These are phyloP conservation scores for Rosa multiflora DNA, from an alignment of 306 rosid species.

Conservation along the genomic window DNA sequence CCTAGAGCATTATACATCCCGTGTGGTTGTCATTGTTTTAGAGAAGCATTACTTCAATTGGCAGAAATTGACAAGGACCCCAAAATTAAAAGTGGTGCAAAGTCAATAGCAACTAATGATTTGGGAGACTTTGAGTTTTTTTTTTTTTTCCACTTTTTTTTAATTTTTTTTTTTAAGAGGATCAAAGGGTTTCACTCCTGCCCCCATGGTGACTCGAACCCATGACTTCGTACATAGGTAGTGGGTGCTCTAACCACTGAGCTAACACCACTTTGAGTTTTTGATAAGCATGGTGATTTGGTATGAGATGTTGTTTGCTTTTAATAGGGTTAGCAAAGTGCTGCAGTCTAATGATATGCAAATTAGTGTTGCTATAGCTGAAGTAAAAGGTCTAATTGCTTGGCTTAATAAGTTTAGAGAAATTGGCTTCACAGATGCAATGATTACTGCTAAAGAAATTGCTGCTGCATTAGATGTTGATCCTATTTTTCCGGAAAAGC, in stretches of 20 bases:
- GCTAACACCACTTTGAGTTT: too few species aligned
- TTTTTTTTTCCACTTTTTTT: too few species aligned
- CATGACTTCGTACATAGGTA: too few species aligned
- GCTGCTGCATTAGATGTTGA: background rate
- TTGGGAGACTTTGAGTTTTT: slow-evolving; percentile 5
- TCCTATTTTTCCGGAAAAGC: background rate
- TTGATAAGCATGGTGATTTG: background rate
- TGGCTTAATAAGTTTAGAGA: background rate
- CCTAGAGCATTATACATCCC: too few species aligned
- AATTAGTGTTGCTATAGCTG: background rate
- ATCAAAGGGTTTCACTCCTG: too few species aligned
- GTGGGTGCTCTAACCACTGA: too few species aligned
- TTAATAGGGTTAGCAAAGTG: background rate
- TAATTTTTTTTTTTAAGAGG: too few species aligned
- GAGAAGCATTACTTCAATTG: background rate
- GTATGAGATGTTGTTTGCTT: background rate
- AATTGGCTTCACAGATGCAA: background rate
- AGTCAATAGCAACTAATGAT: background rate
- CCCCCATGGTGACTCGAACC: too few species aligned
- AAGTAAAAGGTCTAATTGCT: background rate
- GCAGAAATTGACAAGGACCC: background rate
- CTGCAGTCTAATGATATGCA: background rate
- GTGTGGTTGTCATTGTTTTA: too few species aligned
- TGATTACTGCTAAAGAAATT: background rate
- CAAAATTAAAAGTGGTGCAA: background rate